Base-by-base conservation (phyloP, 192 early-diverging fungal genomes). In the Paraglomus brasilianum region DNA sequence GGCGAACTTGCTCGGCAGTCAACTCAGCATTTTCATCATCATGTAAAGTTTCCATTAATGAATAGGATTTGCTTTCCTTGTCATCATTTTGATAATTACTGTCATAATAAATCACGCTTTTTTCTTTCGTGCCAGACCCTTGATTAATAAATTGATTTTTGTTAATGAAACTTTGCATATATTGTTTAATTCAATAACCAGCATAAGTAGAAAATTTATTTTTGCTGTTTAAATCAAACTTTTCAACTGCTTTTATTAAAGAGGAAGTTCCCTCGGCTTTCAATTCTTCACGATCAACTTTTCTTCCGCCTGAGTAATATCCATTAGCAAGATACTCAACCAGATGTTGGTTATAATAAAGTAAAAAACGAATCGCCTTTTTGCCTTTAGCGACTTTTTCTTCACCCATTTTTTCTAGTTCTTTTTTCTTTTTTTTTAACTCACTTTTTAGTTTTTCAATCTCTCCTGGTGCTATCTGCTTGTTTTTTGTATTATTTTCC, bases 161-260 rank as follows among this genome's bases (percentile, higher is more conserved):
- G 52, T 53, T 53, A 22, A 53, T 53, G 22, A 19, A 53, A 53
- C 52, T 53, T 53, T 53, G 52, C n/a, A 53, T 53, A 53, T 53
- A 53, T 53, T 53, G 52, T 53, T 53, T 53, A 53, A 53, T 53
- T 53, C 52, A 53, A 21, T 53, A 53, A 53, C 52, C 52, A 53
- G 52, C 52, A 17, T 53, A 53, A 53, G 52, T 53, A 53, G 52
- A 14, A 53, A 53, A 53, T 8, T 22, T 14, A 53, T 53, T 53
- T 53, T 53, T 53, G 22, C 52, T 53, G 22, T 53, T 53, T 21
- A 53, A 53, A 22, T 53, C 52, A 53, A 53, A 53, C 22, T 53
- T 53, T 53, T 53, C 52, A 17, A 53, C 22, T 8, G 52, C 52
- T 53, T 53, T 53, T 53, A 22, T 14, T 53, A 53, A 53, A 53